phyloP scores from a whole-genome alignment of 208 protist species.

The Acanthamoeba sp. region DNA sequence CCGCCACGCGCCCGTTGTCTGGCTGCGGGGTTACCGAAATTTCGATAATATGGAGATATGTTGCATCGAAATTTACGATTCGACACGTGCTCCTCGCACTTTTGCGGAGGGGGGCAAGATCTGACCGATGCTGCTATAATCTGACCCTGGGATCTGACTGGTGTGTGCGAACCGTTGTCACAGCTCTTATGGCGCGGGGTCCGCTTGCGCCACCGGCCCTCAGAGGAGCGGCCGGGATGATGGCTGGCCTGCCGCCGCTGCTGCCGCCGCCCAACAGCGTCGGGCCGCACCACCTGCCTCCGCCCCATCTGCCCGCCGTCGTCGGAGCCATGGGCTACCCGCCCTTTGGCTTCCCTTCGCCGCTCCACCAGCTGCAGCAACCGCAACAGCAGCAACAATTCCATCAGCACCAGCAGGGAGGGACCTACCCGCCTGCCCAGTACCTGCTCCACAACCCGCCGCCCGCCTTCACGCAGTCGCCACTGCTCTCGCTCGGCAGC shows the following conservation, averaged over 20 bases:
- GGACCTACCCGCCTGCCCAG: not conserved
- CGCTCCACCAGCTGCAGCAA: not conserved
- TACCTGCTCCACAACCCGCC: slow-evolving; percentile 7
- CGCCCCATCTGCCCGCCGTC: not conserved
- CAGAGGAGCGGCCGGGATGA: slow-evolving; percentile 39
- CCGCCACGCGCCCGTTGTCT: too few relatives aligned
- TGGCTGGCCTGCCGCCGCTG: not conserved
- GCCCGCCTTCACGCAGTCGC: not conserved
- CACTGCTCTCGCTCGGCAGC: not conserved
- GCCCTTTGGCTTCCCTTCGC: not conserved
- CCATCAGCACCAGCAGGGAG: not conserved
- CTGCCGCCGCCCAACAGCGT: slow-evolving; percentile 22
- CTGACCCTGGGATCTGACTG: not conserved
- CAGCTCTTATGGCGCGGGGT: not conserved
- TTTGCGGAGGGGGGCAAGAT: too few relatives aligned
- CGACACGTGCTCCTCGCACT: too few relatives aligned
- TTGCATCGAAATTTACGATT: too few relatives aligned
- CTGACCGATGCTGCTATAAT: not conserved
- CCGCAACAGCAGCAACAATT: not conserved
- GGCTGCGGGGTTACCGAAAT: too few relatives aligned
- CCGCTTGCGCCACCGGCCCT: not conserved
- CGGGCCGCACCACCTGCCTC: not conserved
- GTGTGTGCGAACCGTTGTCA: too few relatives aligned
- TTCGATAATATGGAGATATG: too few relatives aligned
- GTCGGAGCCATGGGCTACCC: not conserved